Evolutionary conservation across 2,329 filamentous ascomycete genomes (phyloP).

Genomic region (Claviceps citrina): DNA sequence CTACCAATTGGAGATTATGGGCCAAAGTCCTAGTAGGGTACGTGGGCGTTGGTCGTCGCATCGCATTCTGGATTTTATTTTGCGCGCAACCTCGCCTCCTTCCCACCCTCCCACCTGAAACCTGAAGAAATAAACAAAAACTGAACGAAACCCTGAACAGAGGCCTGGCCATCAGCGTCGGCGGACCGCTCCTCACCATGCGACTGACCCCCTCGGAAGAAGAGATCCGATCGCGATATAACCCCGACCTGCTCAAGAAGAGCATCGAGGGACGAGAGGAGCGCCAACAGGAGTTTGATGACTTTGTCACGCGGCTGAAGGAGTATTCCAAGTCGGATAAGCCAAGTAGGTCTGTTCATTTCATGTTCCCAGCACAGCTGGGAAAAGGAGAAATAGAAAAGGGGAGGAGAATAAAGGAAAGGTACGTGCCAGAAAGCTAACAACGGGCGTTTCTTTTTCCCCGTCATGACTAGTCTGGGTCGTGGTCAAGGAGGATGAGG

Average conservation of each 20-base stretch:
- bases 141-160: slow-evolving; percentile 30
- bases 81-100: no score
- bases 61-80: no score
- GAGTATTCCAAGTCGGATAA: slow-evolving; percentile 83
- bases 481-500: slow-evolving; percentile 34
- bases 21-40: slow-evolving; percentile 60
- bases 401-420: no score
- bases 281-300: slow-evolving; percentile 72
- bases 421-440: no score
- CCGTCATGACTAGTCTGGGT: slow-evolving; percentile 28
- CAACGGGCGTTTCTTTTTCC: neutral
- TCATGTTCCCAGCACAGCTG: no score
- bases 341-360: slow-evolving; percentile 48
- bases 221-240: slow-evolving; percentile 83
- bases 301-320: slow-evolving; percentile 73
- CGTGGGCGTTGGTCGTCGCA: no score
- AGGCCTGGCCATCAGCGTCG: slow-evolving; percentile 55
- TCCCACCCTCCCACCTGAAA: no score
- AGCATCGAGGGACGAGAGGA: slow-evolving; percentile 66
- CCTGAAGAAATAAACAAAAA: neutral
- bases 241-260: slow-evolving; percentile 80
- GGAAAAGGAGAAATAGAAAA: no score
- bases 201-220: slow-evolving; percentile 76
- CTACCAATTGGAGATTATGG: slow-evolving; percentile 40
- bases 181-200: slow-evolving; percentile 71